These are phyloP conservation scores for Leishmania major DNA, from an alignment of 208 protist genomes.

Conservation along the genomic window DNA sequence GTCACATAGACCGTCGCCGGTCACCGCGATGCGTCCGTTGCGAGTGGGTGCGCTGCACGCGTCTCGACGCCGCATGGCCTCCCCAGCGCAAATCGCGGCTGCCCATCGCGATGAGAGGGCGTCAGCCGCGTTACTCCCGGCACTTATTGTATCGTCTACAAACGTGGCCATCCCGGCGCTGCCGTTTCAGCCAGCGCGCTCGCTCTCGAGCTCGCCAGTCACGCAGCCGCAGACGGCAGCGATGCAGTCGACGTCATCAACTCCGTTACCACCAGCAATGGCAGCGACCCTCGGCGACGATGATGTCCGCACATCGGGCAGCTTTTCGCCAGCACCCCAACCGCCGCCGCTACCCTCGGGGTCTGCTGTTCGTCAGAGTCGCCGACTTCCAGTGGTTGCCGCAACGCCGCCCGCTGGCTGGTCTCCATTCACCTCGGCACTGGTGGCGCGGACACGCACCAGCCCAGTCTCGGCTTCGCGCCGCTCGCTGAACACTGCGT, in stretches of 20 bases:
- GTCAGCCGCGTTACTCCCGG: background rate
- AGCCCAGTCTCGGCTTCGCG: background rate
- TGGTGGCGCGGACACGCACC: background rate
- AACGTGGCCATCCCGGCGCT: background rate
- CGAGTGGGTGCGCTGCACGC: background rate
- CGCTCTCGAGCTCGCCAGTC: slow-evolving; percentile 2
- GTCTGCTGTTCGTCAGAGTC: background rate
- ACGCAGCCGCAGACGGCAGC: background rate
- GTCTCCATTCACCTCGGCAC: background rate
- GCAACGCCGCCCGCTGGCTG: background rate
- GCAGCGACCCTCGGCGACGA: background rate
- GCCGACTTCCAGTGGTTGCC: background rate
- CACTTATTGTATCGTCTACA: slow-evolving; percentile 19
- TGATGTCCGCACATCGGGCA: background rate
- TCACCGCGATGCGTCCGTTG: background rate
- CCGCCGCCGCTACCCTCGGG: background rate
- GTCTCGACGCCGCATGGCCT: background rate
- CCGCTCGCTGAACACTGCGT: background rate
- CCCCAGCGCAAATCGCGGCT: background rate
- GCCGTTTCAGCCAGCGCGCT: background rate
- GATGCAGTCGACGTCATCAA: background rate
- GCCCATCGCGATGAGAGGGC: background rate
- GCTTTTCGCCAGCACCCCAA: background rate
- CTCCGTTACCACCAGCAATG: background rate
- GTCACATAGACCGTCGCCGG: background rate